Base-by-base conservation (phyloP, 176 grass and related monocot genomes). In the Thalia dealbata region DNA sequence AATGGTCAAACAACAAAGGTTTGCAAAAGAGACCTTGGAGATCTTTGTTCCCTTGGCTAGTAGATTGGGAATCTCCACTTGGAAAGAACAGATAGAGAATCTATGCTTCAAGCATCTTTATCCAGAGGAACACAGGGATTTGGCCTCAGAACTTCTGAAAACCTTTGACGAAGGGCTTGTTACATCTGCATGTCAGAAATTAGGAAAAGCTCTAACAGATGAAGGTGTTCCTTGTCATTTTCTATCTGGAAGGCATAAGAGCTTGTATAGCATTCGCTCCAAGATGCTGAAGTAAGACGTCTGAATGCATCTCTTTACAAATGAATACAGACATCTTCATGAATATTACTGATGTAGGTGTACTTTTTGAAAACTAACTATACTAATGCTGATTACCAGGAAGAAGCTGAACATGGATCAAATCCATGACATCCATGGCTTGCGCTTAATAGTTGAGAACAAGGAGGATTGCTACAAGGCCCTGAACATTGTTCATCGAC, bases 21-120 rank as follows among this genome's bases (percentile, higher is more conserved):
- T 87, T 70, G 84, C 84, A 16, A 84, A 80, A 32, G 88, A 91
- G 56, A 91, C 88, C 7, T 69, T 77, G 76, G 81, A 91, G 55
- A 87, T 91, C 46, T 91, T 91, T 84, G 88, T 79, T 13, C 88
- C 88, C 14, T 71, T 91, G 67, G 88, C 88, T 51, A 81, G 84
- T 79, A 78, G 88, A 38, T 79, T 91, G 68, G 88, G 88, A 54
- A 87, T 91, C 74, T 61, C 81, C 35, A 87, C 79, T 75, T 84
- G 84, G 84, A 91, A 91, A 43, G 84, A 87, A 52, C 60, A 91
- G 38, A 21, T 91, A 52, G 84, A 91, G 79, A 84, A 84, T 80
- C 29, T 91, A 58, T 84, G 84, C 28, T 91, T 91, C 67, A 84
- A 84, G 72, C 38, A 84, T 76, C 51, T 91, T 61, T 69, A 87